Base-by-base conservation (phyloP, 2,329 filamentous ascomycete genomes). In the Venturia carpophila region DNA sequence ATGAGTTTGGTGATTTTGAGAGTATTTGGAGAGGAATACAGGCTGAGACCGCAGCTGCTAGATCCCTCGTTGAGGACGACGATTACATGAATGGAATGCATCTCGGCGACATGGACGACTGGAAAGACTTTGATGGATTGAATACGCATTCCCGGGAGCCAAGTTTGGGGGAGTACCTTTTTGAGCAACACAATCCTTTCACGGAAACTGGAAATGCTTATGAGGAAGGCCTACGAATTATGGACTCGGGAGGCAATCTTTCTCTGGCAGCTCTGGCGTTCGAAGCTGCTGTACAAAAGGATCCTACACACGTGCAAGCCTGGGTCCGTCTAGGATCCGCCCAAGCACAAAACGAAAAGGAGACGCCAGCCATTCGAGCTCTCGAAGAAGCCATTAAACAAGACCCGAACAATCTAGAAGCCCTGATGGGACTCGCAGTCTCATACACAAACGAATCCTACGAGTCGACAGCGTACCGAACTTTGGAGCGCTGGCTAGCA, bases 361-460 rank as follows among this genome's bases (percentile, higher is more conserved):
- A 99, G 76, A 89, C 91, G 10, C 93, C 94, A 0, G 94, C 94
- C 2, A 97, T 99, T 69, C 88, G 94, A 42, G 94, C 94, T 3
- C 81, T 97, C 67, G 93, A 97, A 76, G 90, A 94, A 74, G 92
- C 93, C 0, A 79, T 97, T 68, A 93, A 92, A 75, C 81, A 94
- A 37, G 92, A 97, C 71, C 88, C 92, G 0, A 87, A 86, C 71
- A 97, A 96, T 73, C 83, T 95, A 24, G 85, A 90, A 67, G 93
- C 92, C 0, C 83, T 99, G 58, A 97, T 99, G 93, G 92, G 91
- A 1, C 80, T 99, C 63, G 92, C 93, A 17, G 93, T 99, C 24
- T 96, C 91, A 5, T 99, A 99, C 77, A 99, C 94, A 60, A 99
- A 99, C 78, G 94, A 99, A 79, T 94, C 93, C 68, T 99, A 97